These are phyloP conservation scores for Jamesozyma spencerorum DNA, from an alignment of 805 yeast genomes.

Conservation along the genomic window DNA sequence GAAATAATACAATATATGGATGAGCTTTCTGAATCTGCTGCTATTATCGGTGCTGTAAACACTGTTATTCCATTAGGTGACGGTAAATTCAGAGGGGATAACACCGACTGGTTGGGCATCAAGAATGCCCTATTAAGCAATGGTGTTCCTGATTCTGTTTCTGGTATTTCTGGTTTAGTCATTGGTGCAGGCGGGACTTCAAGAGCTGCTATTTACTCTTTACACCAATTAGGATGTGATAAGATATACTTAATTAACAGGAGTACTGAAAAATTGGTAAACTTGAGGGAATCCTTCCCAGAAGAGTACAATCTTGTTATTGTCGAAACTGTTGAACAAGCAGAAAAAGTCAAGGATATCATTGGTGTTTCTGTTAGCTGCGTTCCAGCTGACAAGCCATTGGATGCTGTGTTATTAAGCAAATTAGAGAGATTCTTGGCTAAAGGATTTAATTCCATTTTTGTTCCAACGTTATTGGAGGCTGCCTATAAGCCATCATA, in stretches of 20 bases:
- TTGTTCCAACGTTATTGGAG: conserved; percentile 58
- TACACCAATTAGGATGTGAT: conserved; percentile 66
- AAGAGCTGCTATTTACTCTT: conserved; percentile 86
- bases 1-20: conserved; percentile 62
- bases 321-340: conserved; percentile 41
- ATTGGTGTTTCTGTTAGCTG: conserved; percentile 65
- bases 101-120: conserved; percentile 95
- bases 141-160: conserved; percentile 46
- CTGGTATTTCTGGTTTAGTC: conserved; percentile 53
- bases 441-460: conserved; percentile 33
- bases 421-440: conserved; percentile 41
- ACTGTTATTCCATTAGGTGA: conserved; percentile 54
- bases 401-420: conserved; percentile 43
- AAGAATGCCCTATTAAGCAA: conserved; percentile 50
- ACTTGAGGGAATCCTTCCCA: conserved; percentile 54
- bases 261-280: conserved; percentile 55
- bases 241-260: conserved; percentile 76
- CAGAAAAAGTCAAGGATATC: conserved; percentile 31
- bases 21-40: conserved; percentile 67
- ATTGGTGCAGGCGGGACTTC: conserved; percentile 98
- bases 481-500: conserved; percentile 90
- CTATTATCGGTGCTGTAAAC: conserved; percentile 86
- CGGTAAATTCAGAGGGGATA: conserved; percentile 62
- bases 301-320: conserved; percentile 48
- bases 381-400: conserved; percentile 71